Percentiles rank a stretch among this genome's conserved stretches.
Conservation (phyloP, 306 rosid species). For the Cucumis sativus region DNA sequence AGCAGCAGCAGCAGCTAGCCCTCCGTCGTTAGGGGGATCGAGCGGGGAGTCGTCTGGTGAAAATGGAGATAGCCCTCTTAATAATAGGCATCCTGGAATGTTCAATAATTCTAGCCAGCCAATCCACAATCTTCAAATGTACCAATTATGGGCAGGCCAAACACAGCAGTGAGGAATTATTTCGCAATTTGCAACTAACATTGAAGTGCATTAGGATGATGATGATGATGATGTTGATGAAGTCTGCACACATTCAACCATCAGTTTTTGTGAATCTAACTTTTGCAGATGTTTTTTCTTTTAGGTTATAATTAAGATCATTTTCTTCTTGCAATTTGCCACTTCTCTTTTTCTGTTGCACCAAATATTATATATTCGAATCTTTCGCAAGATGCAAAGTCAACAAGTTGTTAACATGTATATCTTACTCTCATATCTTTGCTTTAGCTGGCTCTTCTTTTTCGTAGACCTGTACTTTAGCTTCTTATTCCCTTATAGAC, state of each 20-base stretch:
- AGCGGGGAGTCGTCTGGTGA: slow-evolving; percentile 63
- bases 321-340: neutral
- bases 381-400: no score
- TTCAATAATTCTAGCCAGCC: slow-evolving; percentile 34
- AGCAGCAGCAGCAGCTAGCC: slow-evolving; percentile 43
- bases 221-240: neutral
- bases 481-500: no score
- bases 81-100: slow-evolving; percentile 34
- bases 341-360: neutral
- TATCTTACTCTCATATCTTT: no score
- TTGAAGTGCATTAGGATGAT: slow-evolving; percentile 15
- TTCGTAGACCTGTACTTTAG: no score
- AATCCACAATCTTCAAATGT: slow-evolving; percentile 33
- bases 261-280: neutral
- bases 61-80: slow-evolving; percentile 39
- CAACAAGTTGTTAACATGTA: no score
- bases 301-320: neutral
- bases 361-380: no score
- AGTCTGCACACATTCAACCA: slow-evolving; percentile 11
- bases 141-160: slow-evolving; percentile 54
- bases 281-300: neutral
- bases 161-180: slow-evolving; percentile 41
- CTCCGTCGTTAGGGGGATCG: slow-evolving; percentile 49
- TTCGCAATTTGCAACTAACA: slow-evolving; percentile 7
- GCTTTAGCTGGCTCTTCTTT: no score